Percentiles rank a stretch among this genome's conserved stretches.
These are phyloP conservation scores for Fusarium palustre DNA, from an alignment of 2,329 filamentous ascomycete genomes.

Conservation along the genomic window DNA sequence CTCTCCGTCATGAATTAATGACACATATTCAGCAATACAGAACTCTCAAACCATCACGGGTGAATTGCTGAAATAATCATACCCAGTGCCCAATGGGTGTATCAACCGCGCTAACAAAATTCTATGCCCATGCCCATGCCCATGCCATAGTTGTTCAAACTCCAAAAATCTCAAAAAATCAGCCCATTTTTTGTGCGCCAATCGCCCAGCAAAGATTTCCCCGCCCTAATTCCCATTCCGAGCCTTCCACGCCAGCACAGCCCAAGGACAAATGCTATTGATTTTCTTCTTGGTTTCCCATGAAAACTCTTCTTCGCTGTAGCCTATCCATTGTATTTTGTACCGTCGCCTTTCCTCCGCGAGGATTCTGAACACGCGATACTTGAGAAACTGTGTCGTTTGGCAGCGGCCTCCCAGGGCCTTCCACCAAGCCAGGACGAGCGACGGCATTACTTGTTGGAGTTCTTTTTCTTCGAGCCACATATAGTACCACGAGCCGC, in stretches of 20 bases:
- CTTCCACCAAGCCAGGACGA: constrained; percentile 15
- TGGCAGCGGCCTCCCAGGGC: constrained; percentile 12
- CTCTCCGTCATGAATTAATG: neutral
- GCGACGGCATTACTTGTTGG: neutral
- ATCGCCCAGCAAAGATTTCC: neutral
- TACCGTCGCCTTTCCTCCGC: neutral
- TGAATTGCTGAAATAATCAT: neutral
- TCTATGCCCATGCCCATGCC: neutral
- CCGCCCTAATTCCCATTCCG: neutral
- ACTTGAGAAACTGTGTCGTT: neutral
- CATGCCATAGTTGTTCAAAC: neutral
- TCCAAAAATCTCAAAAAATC: neutral
- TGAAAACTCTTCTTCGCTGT: constrained; percentile 8
- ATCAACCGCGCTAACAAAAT: neutral
- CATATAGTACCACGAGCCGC: neutral
- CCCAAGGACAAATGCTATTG: constrained; percentile 5
- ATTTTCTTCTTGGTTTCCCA: constrained; percentile 20
- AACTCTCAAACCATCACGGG: neutral
- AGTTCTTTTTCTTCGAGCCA: constrained; percentile 14
- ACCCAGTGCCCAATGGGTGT: neutral
- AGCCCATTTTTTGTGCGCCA: constrained; percentile 12
- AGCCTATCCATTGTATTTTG: constrained; percentile 25
- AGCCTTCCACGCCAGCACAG: constrained; percentile 16
- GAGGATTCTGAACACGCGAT: constrained; percentile 12
- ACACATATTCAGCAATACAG: neutral